Conservation (phyloP, 768 basidiomycete genomes). For the Termitomyces sp. region DNA sequence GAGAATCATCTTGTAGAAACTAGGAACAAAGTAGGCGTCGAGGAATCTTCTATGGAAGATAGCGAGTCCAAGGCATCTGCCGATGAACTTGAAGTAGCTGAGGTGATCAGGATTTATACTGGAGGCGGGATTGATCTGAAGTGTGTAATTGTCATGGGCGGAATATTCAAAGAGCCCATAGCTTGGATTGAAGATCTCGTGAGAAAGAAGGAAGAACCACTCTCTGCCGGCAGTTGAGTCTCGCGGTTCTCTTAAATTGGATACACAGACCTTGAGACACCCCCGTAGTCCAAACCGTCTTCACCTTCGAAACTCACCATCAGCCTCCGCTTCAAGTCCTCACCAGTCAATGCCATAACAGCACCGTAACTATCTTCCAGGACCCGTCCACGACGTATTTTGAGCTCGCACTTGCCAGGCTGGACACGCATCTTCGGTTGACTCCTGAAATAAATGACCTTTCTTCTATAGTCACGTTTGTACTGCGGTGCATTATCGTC, state of each 20-base stretch:
- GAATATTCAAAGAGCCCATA: slow-evolving; percentile 84
- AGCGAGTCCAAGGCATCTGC: slow-evolving; percentile 66
- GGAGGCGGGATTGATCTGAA: slow-evolving; percentile 75
- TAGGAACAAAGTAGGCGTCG: slow-evolving; percentile 75
- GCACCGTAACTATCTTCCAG: slow-evolving; percentile 85
- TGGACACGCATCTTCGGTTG: slow-evolving; percentile 79
- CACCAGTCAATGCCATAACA: slow-evolving; percentile 75
- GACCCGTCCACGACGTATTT: slow-evolving; percentile 73
- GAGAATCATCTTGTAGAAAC: slow-evolving; percentile 77
- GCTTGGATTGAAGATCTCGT: slow-evolving; percentile 78
- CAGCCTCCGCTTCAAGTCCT: slow-evolving; percentile 64
- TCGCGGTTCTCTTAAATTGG: not conserved
- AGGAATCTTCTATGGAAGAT: slow-evolving; percentile 77
- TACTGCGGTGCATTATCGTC: slow-evolving; percentile 93
- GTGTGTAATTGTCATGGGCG: slow-evolving; percentile 73
- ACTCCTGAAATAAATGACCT: slow-evolving; percentile 88
- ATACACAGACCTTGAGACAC: slow-evolving; percentile 55
- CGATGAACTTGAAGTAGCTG: slow-evolving; percentile 81
- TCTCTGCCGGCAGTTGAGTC: slow-evolving; percentile 41
- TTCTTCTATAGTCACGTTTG: slow-evolving; percentile 88
- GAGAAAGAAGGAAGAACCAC: slow-evolving; percentile 84
- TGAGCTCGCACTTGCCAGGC: slow-evolving; percentile 83
- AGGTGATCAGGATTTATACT: slow-evolving; percentile 74
- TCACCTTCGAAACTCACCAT: slow-evolving; percentile 78
- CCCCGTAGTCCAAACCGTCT: slow-evolving; percentile 76